Evolutionary conservation across 371 early-diverging fungal species (phyloP), one percentile per base, ranked within the genome.

Genomic region (Haplosporangium sp.): DNA sequence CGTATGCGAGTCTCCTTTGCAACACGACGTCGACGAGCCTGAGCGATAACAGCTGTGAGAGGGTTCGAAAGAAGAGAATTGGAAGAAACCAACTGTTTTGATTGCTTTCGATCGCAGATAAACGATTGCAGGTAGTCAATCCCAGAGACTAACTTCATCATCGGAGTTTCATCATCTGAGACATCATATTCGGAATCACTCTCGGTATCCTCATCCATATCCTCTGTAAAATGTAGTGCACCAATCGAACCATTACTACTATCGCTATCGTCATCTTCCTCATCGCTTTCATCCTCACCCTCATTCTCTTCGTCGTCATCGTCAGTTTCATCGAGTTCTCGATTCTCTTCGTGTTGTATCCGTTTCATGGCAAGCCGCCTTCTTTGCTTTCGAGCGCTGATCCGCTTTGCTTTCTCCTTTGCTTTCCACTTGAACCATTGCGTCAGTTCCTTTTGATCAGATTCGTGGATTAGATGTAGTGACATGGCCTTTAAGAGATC

Each of bases 121-220:
- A 64, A n/a, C 8, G 68, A 63, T 2, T 72, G 72, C 6, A 81
- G 62, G 35, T 61, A 68, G 27, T 81, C 75, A 20, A 81, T 59
- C 0, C 67, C 63, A 7, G 67, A 57, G 42, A 81, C 66, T 38
- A 81, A 20, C 27, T 55, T 81, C 72, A 74, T 69, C 39, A 81
- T 47, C 11, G 75, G 45, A 2, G 69, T 71, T 42, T 81, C 81
- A 47, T 81, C 81, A 5, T 81, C 81, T 0, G 75, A 71, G 20
- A 72, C 55, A 37, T 74, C 81, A 37, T 68, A 70, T 4, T 70
- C 81, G 3, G 44, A 61, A 37, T 65, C 67, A 10, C 50, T 61
- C 39, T 65, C 57, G 38, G 63, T 13, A 15, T 48, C 47, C 44
- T 62, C 53, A 20, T 52, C 27, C 39, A 47, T 48, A 20, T 62